Evolutionary conservation across 495 filamentous ascomycete genomes (phyloP).

Genomic region (Tuber magnatum): DNA sequence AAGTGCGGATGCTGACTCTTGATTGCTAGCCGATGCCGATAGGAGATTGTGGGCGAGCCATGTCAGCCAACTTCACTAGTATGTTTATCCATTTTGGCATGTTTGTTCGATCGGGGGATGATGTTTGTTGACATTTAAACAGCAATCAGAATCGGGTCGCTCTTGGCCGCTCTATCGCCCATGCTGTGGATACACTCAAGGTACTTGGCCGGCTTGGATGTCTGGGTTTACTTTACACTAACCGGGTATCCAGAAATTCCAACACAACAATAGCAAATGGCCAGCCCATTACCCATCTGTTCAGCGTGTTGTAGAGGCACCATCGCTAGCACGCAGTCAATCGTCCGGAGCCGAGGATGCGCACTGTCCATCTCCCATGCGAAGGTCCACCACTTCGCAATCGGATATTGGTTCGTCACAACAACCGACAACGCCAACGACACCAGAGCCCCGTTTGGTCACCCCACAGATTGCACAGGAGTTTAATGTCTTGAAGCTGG

Average conservation of each 20-base stretch:
- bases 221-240: conserved; percentile 11
- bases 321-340: conserved; percentile 43
- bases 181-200: conserved; percentile 67
- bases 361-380: conserved; percentile 43
- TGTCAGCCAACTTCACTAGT: conserved; percentile 65
- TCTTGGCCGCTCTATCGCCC: conserved; percentile 74
- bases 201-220: conserved; percentile 21
- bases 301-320: conserved; percentile 52
- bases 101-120: neutral
- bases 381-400: conserved; percentile 22
- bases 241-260: conserved; percentile 56
- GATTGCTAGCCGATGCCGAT: conserved; percentile 51
- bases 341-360: conserved; percentile 20
- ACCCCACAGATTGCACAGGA: conserved; percentile 91
- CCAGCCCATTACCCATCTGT: conserved; percentile 91
- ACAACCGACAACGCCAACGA: conserved; percentile 47
- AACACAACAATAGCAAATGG: conserved; percentile 84
- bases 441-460: conserved; percentile 63
- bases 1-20: conserved; percentile 44
- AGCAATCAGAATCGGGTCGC: conserved; percentile 86
- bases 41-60: conserved; percentile 56
- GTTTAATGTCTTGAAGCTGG: conserved; percentile 89
- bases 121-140: conserved; percentile 44
- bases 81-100: conserved; percentile 37
- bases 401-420: conserved; percentile 47